Evolutionary conservation across 1,284 basidiomycete species (phyloP), one percentile per base, ranked within the genome.

Genomic region (Porogramme epimiltina): DNA sequence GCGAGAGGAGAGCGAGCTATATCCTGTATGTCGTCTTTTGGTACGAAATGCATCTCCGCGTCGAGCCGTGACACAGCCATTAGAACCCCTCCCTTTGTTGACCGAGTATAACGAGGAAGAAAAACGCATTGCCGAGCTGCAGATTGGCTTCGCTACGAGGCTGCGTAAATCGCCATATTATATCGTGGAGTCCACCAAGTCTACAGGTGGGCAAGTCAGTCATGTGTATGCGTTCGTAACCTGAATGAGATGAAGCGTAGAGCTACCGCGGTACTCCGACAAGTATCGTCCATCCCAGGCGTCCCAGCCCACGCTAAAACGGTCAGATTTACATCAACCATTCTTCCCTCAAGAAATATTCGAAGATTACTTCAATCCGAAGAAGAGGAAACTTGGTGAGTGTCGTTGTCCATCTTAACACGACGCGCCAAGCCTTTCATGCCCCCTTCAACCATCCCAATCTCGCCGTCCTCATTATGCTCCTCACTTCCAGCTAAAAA

Each of bases 271-370:
- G 38, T 92, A 91, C 66, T 90, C 88, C 20, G 90, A 92, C 70
- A 89, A 87, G 68, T 91, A 91, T 65, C 79, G 84, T 6, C 81
- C 85, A 2, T 83, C 82, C 16, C 68, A 72, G 11, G 66, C 75
- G 4, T 76, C 79, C 2, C 83, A 83, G 55, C 86, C 87, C 13
- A 75, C 77, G 45, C 72, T 92, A 49, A 87, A 84, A 65, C 76
- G 81, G 49, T 82, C 79, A 59, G 84, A 89, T 39, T 70, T 92
- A 3, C 81, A 91, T 56, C 76, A 79, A 52, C 79, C 85, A 0
- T 91, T 89, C 73, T 92, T 92, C 62, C 89, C 90, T 11, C 67
- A 76, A n/a, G 84, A 83, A 37, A 77, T 92, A 23, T 84, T 89
- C 51, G 87, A 91, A 41, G 77, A 75, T 13, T 89, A 88, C 65